These are phyloP conservation scores for Arthrobotrys musiformis DNA, from an alignment of 2,329 filamentous ascomycete species.

Conservation along the genomic window DNA sequence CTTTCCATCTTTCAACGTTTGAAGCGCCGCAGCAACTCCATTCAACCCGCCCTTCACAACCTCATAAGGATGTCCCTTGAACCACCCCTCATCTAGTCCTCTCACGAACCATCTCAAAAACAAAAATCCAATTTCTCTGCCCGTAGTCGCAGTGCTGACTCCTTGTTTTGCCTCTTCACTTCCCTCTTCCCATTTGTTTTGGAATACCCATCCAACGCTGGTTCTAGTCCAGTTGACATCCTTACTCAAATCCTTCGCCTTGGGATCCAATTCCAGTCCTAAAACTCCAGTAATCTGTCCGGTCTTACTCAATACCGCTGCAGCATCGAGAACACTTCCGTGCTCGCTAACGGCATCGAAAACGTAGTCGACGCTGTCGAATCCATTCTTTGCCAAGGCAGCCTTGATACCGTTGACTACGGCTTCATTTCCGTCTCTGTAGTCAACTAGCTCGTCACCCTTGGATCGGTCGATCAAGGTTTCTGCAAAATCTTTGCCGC, in stretches of 20 bases:
- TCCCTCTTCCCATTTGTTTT: conserved; percentile 17
- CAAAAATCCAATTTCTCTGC: conserved; percentile 29
- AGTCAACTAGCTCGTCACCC: conserved; percentile 72
- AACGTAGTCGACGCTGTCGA: conserved; percentile 63
- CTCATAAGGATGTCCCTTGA: conserved; percentile 67
- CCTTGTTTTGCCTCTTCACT: conserved; percentile 46
- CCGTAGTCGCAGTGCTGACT: background rate
- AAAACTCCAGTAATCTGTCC: conserved; percentile 64
- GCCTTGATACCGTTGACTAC: conserved; percentile 64
- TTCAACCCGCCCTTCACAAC: conserved; percentile 67
- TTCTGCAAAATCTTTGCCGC: conserved; percentile 67
- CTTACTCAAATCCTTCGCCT: conserved; percentile 60
- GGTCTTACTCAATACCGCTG: conserved; percentile 63
- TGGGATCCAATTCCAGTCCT: conserved; percentile 57
- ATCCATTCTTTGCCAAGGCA: conserved; percentile 64
- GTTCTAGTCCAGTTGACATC: conserved; percentile 59
- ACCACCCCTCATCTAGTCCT: conserved; percentile 65
- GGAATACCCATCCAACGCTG: conserved; percentile 62
- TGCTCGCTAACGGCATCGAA: conserved; percentile 71
- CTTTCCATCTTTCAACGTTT: conserved; percentile 64
- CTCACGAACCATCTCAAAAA: conserved; percentile 37
- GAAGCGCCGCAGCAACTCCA: conserved; percentile 64
- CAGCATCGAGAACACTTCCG: conserved; percentile 65
- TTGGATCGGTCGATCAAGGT: conserved; percentile 67
- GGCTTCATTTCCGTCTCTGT: conserved; percentile 69